phyloP scores from a whole-genome alignment of 1,284 basidiomycete species.

The Cutaneotrichosporon sp. region DNA sequence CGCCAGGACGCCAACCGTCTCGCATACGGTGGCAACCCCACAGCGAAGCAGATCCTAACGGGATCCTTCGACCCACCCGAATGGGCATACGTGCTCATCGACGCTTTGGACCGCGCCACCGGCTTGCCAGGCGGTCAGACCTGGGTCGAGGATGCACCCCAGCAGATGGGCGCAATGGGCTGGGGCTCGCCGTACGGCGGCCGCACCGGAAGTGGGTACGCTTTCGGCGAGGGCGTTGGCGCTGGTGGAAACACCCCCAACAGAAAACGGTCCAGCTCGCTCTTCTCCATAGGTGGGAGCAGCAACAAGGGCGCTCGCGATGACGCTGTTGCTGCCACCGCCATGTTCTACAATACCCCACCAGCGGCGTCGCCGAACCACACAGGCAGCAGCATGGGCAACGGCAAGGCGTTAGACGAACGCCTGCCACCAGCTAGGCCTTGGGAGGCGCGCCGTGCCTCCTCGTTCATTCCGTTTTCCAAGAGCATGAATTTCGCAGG shows the following conservation, averaged over 20 bases:
- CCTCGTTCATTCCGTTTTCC: conserved; percentile 33
- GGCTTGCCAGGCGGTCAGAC: conserved; percentile 61
- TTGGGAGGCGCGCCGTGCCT: conserved; percentile 17
- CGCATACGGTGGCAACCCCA: conserved; percentile 70
- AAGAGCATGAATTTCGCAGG: conserved; percentile 10
- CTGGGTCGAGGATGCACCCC: conserved; percentile 60
- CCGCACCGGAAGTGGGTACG: conserved; percentile 23
- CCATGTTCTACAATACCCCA: conserved; percentile 1
- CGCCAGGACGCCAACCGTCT: conserved; percentile 82
- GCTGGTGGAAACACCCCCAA: conserved; percentile 16
- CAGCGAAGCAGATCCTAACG: conserved; percentile 70
- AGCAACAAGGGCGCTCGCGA: conserved; percentile 1
- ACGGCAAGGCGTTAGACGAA: conserved; percentile 2
- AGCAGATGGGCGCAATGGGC: conserved; percentile 42
- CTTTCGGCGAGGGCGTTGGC: conserved; percentile 45
- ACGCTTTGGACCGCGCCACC: conserved; percentile 67
- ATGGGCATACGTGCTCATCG: conserved; percentile 70
- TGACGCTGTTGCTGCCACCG: background rate
- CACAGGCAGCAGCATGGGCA: background rate
- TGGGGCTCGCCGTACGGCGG: conserved; percentile 14
- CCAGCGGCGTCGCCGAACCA: background rate
- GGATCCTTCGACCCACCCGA: conserved; percentile 67
- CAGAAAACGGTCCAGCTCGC: conserved; percentile 21
- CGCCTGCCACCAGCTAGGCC: conserved; percentile 13
- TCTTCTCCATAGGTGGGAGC: conserved; percentile 15